These are phyloP conservation scores for Ascochyta viciae-villosae DNA, from an alignment of 2,329 filamentous ascomycete genomes.

Conservation along the genomic window DNA sequence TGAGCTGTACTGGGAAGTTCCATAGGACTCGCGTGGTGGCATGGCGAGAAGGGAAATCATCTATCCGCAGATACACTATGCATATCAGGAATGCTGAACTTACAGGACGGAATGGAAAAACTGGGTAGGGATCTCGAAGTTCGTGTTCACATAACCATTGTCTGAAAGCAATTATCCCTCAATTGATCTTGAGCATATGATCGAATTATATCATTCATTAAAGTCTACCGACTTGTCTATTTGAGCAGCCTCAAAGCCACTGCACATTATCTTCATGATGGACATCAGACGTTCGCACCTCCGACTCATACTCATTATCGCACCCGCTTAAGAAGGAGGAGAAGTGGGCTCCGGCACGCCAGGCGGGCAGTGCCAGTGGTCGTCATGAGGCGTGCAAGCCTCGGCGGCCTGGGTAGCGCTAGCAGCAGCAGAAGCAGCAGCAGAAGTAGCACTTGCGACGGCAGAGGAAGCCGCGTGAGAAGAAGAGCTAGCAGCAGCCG, in stretches of 20 bases:
- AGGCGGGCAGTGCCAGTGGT: constrained; percentile 35
- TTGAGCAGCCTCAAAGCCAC: not conserved
- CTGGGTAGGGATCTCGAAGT: too few relatives aligned
- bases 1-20: not conserved
- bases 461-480: constrained; percentile 11
- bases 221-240: not conserved
- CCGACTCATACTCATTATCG: not conserved
- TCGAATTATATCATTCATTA: not conserved
- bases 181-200: not conserved
- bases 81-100: too few relatives aligned
- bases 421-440: constrained; percentile 12
- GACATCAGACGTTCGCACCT: not conserved
- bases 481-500: constrained; percentile 7
- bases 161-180: too few relatives aligned
- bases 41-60: too few relatives aligned
- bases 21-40: too few relatives aligned
- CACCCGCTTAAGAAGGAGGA: constrained; percentile 22
- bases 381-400: constrained; percentile 31
- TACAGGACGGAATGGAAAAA: too few relatives aligned
- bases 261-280: not conserved
- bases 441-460: constrained; percentile 9
- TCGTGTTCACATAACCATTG: too few relatives aligned
- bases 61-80: too few relatives aligned
- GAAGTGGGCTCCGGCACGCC: constrained; percentile 29
- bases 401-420: constrained; percentile 8